Percentiles rank a stretch among this genome's conserved stretches.
Conservation (phyloP, 2,329 filamentous ascomycete species). For the Neopestalotiopsis sp. region DNA sequence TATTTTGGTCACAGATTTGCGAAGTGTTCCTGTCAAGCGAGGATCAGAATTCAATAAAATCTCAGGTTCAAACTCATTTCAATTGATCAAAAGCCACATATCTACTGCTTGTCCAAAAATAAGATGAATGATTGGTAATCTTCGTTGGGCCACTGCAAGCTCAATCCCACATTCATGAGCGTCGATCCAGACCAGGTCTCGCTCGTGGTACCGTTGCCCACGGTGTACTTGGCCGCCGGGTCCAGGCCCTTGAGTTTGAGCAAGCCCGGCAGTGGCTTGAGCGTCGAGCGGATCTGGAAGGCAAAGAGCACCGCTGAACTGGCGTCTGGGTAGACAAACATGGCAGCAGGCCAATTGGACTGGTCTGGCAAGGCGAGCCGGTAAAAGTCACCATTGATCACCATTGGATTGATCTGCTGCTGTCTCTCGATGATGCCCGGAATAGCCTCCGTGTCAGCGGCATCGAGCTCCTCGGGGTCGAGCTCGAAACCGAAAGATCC, state of each 20-base stretch:
- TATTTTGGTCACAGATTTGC: too few relatives aligned
- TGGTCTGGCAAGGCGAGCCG: slow-evolving; percentile 61
- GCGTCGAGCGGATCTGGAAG: slow-evolving; percentile 59
- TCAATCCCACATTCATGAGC: slow-evolving; percentile 65
- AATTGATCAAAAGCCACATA: too few relatives aligned
- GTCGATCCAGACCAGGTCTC: slow-evolving; percentile 60
- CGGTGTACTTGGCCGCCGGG: slow-evolving; percentile 54
- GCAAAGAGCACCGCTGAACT: slow-evolving; percentile 59
- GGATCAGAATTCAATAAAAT: too few relatives aligned
- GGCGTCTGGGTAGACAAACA: slow-evolving; percentile 61
- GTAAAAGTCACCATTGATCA: slow-evolving; percentile 64
- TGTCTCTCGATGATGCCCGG: slow-evolving; percentile 59
- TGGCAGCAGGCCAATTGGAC: slow-evolving; percentile 66
- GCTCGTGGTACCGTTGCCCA: slow-evolving; percentile 49
- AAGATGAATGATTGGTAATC: slow-evolving; percentile 65
- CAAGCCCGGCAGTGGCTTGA: slow-evolving; percentile 59
- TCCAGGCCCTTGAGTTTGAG: slow-evolving; percentile 64
- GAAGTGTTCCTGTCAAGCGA: too few relatives aligned
- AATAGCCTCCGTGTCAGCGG: slow-evolving; percentile 56
- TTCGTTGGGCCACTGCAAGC: slow-evolving; percentile 24
- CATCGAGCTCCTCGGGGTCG: slow-evolving; percentile 55
- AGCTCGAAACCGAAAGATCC: slow-evolving; percentile 71
- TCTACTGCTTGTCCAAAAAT: slow-evolving; percentile 50
- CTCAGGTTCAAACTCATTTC: too few relatives aligned
- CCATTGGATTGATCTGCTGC: slow-evolving; percentile 62